Evolutionary conservation across 148 eudicot species (phyloP), one percentile per base, ranked within the genome.

Genomic region (Silene uniflora): DNA sequence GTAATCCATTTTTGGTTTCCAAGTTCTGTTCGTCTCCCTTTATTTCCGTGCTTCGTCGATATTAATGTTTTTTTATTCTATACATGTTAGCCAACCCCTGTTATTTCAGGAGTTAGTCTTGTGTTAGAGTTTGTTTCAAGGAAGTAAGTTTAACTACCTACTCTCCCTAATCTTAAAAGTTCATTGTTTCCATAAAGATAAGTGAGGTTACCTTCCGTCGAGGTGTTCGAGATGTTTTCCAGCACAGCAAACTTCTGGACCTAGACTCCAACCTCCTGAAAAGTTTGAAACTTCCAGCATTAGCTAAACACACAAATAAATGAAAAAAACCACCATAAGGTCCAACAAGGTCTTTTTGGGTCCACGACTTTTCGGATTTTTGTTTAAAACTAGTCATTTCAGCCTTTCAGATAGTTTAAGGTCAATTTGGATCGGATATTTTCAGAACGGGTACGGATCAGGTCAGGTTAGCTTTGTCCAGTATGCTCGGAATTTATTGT

Each of bases 211-310:
- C 98, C 98, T 91, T 91, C 47, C 87, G 78, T 44, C 87, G 84
- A 73, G 91, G 78, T 47, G 80, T 80, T 84, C 78, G 91, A 19
- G 96, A 80, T 67, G 92, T 72, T 76, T 88, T 95, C 96, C 97
- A 95, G 80, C 97, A 95, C 64, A 92, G 89, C 88, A 92, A 82
- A 83, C 84, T 86, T 82, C 98, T 90, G 6, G 97, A 90, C 78
- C 92, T 92, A 52, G 98, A 84, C 79, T 95, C 98, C 77, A 91
- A 73, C 83, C 89, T 92, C 90, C 98, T 95, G 90, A 77, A 72
- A 76, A 78, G 55, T 35, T 46, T 25, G 73, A 75, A 69, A 39
- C 72, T 24, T 19, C 52, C 73, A 71, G 54, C 56, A 70, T 24
- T 46, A 71, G 73, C 0, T 52, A 69, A 10, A 2, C 5, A 32